These are phyloP conservation scores for Closterium sp. DNA, from an alignment of 139 green algal genomes.

Conservation along the genomic window DNA sequence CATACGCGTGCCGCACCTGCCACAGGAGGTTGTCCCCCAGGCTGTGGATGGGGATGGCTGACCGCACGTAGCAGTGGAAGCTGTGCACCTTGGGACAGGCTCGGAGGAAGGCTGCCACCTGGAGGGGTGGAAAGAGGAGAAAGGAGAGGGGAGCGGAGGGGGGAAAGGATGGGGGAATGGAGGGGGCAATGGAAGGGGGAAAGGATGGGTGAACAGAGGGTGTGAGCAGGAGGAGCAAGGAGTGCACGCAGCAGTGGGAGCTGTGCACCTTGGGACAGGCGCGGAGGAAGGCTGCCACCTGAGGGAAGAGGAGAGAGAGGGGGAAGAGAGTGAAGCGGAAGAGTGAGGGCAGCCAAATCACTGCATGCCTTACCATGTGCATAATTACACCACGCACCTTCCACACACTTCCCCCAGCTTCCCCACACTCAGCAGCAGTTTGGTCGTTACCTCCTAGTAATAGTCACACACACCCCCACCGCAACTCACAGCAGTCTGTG, in stretches of 20 bases:
- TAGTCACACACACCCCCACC: no score
- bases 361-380: no score
- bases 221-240: background rate
- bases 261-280: background rate
- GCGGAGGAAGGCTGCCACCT: constrained; percentile 19
- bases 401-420: no score
- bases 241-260: constrained; percentile 23
- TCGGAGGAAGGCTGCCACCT: constrained; percentile 21
- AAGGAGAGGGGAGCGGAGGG: no score
- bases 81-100: background rate
- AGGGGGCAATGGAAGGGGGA: background rate
- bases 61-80: constrained; percentile 23
- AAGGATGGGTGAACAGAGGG: background rate
- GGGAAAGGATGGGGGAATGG: background rate
- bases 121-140: no score
- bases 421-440: no score
- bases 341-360: background rate
- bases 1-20: no score
- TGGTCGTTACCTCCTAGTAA: no score
- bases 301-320: background rate
- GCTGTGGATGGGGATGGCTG: background rate
- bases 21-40: constrained; percentile 7
- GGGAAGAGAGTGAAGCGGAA: no score
- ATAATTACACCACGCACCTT: no score
- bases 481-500: no score